Evolutionary conservation across 129 eudicot species (phyloP).

Genomic region (Calendula officinalis): DNA sequence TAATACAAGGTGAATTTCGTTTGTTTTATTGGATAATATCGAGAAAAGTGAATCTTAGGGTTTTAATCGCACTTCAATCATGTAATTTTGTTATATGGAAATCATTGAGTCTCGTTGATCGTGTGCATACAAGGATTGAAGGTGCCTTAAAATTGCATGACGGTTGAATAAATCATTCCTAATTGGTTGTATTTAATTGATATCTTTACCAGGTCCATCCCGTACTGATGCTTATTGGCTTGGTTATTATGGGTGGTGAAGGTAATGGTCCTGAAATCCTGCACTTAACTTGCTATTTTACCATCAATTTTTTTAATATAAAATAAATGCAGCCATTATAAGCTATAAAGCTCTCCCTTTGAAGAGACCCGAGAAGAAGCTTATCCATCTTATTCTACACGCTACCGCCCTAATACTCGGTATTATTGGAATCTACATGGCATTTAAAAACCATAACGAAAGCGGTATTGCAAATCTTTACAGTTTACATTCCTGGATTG

Average conservation of each 20-base stretch:
- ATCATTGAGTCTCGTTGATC: slow-evolving; percentile 10
- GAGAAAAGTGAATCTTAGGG: slow-evolving; percentile 23
- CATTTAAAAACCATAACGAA: slow-evolving; percentile 89
- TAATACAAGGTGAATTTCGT: neutral
- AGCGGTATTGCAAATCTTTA: slow-evolving; percentile 76
- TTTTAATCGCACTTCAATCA: slow-evolving; percentile 20
- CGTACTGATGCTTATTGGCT: slow-evolving; percentile 87
- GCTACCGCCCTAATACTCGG: slow-evolving; percentile 86
- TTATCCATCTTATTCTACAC: slow-evolving; percentile 82
- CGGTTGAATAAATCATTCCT: neutral
- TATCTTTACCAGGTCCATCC: slow-evolving; percentile 78
- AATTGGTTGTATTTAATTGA: neutral
- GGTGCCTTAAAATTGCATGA: neutral
- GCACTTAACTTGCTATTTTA: neutral
- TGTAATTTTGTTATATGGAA: neutral
- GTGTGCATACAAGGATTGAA: no score
- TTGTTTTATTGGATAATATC: neutral
- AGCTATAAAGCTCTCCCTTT: slow-evolving; percentile 86
- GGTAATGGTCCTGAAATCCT: slow-evolving; percentile 36
- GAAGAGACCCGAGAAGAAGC: slow-evolving; percentile 79
- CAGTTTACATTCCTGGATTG: slow-evolving; percentile 98
- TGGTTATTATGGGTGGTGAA: slow-evolving; percentile 94
- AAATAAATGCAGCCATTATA: slow-evolving; percentile 63
- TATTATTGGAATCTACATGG: slow-evolving; percentile 72
- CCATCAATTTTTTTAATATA: no score